Percentiles rank a stretch among this genome's conserved stretches.
These are phyloP conservation scores for Ceratobasidium sp. DNA, from an alignment of 1,284 basidiomycete genomes.

Conservation along the genomic window DNA sequence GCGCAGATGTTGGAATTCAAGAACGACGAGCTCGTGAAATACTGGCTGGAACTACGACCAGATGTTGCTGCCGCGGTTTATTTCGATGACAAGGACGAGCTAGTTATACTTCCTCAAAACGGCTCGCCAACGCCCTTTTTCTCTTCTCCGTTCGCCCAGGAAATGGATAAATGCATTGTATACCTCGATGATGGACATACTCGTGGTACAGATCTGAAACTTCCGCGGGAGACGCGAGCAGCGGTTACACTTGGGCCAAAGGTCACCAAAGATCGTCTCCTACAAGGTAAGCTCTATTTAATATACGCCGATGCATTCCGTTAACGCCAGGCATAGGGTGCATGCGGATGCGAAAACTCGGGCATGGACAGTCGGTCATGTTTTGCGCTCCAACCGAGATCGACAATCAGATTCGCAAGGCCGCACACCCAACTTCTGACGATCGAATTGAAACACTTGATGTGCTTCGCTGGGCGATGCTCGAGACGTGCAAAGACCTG, in stretches of 20 bases:
- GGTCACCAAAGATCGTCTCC: conserved; percentile 67
- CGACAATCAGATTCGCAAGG: conserved; percentile 59
- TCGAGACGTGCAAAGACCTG: conserved; percentile 41
- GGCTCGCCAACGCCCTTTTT: conserved; percentile 59
- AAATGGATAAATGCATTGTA: conserved; percentile 63
- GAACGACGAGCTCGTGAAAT: conserved; percentile 60
- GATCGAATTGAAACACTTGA: conserved; percentile 12
- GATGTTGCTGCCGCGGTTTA: conserved; percentile 63
- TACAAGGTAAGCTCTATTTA: conserved; percentile 62
- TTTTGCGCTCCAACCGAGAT: conserved; percentile 68
- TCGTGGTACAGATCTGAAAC: conserved; percentile 68
- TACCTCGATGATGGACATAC: conserved; percentile 73
- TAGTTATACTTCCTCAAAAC: conserved; percentile 62
- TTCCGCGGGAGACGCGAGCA: conserved; percentile 63
- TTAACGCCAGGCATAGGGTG: conserved; percentile 57
- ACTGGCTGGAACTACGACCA: conserved; percentile 59
- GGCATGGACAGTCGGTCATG: conserved; percentile 64
- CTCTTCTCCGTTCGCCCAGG: conserved; percentile 62
- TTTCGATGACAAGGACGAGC: conserved; percentile 63
- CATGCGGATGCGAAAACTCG: conserved; percentile 67
- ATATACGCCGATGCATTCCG: no score
- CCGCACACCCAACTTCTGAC: background rate
- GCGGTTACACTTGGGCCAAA: conserved; percentile 68
- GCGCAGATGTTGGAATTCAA: conserved; percentile 69
- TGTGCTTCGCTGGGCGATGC: conserved; percentile 45